Conservation (phyloP, 2,329 filamentous ascomycete species). For the Aspergillus ruber region DNA sequence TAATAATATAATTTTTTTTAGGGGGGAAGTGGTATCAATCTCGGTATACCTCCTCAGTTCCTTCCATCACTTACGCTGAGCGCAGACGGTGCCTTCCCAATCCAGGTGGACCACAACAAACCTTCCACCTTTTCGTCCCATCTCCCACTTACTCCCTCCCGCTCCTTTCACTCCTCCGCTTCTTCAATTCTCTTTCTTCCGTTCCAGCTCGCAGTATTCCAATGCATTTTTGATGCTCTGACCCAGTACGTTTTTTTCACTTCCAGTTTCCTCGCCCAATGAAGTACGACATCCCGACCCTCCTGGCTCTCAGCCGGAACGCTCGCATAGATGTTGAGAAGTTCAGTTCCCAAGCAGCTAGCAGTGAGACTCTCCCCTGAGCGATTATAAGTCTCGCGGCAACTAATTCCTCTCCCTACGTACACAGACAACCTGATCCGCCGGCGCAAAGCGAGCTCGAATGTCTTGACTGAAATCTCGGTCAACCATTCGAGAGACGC, state of each 20-base stretch:
- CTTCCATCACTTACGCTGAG: background rate
- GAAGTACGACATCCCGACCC: slow-evolving; percentile 33
- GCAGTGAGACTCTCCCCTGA: slow-evolving; percentile 20
- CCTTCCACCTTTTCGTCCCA: background rate
- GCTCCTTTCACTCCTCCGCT: slow-evolving; percentile 8
- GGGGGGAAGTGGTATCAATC: no score
- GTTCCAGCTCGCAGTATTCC: background rate
- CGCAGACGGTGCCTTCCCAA: background rate
- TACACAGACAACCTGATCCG: slow-evolving; percentile 19
- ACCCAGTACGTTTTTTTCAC: background rate
- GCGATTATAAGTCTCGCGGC: background rate
- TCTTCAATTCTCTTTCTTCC: background rate
- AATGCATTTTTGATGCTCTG: slow-evolving; percentile 3
- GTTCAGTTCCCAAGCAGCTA: slow-evolving; percentile 22
- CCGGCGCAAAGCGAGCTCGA: slow-evolving; percentile 13
- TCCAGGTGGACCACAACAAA: background rate
- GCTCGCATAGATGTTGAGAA: slow-evolving; percentile 19
- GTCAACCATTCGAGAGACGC: slow-evolving; percentile 18
- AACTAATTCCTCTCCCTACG: background rate
- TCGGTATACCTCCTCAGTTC: background rate
- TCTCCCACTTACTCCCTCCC: background rate
- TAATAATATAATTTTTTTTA: no score
- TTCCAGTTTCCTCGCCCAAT: slow-evolving; percentile 10
- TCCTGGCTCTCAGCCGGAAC: slow-evolving; percentile 29
- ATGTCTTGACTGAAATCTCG: slow-evolving; percentile 20